Conservation (phyloP, 331 rosid species). For the Telfairia occidentalis region DNA sequence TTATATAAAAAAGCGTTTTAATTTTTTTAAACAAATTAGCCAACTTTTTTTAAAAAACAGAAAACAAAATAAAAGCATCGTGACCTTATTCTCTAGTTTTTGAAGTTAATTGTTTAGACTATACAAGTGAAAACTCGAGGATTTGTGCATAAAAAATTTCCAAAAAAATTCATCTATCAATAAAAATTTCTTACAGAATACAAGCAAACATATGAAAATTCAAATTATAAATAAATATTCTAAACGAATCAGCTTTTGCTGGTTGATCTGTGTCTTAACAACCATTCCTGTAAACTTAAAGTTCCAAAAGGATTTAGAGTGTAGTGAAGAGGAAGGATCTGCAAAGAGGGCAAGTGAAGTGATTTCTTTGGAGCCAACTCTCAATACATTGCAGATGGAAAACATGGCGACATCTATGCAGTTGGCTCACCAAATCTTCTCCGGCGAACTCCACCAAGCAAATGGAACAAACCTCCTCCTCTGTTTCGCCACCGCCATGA, state of each 20-base stretch:
- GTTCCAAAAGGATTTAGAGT: not conserved
- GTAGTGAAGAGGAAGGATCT: slow-evolving; percentile 34
- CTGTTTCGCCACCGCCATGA: not conserved
- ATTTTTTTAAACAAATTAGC: too few relatives aligned
- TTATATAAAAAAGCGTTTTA: too few relatives aligned
- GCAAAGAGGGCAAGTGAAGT: slow-evolving; percentile 86
- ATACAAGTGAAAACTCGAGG: too few relatives aligned
- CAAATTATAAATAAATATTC: not conserved
- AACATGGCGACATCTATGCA: slow-evolving; percentile 41
- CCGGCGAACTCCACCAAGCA: slow-evolving; percentile 66
- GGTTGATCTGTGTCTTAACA: not conserved
- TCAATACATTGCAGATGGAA: slow-evolving; percentile 62
- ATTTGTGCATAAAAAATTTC: too few relatives aligned
- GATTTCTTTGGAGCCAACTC: slow-evolving; percentile 36
- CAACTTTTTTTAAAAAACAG: too few relatives aligned
- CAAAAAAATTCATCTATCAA: too few relatives aligned
- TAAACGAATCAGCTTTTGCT: not conserved
- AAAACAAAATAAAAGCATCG: too few relatives aligned
- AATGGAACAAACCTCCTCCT: slow-evolving; percentile 49
- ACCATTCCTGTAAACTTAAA: not conserved
- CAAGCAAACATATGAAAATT: too few relatives aligned
- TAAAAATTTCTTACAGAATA: too few relatives aligned
- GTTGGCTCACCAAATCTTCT: slow-evolving; percentile 47
- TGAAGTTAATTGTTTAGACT: too few relatives aligned
- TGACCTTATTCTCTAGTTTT: too few relatives aligned